A percentile compares a stretch with the other conserved stretches of the same genome.
These are phyloP conservation scores for Apophysomyces elegans DNA, from an alignment of 371 early-diverging fungal species.

Conservation along the genomic window DNA sequence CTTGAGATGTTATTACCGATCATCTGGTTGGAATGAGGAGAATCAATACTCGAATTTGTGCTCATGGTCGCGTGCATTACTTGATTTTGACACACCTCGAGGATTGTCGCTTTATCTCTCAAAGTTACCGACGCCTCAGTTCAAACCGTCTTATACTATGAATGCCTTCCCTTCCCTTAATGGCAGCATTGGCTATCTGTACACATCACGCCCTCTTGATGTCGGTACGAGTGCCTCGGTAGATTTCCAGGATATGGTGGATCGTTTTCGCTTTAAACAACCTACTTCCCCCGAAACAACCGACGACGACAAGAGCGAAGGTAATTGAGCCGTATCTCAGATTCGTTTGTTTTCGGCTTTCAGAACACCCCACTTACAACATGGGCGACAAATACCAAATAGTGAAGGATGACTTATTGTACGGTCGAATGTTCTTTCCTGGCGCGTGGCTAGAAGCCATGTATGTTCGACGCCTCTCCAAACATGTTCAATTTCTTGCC, in stretches of 20 bases:
- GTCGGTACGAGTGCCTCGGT: constrained; percentile 67
- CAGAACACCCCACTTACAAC: not conserved
- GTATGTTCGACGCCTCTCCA: constrained; percentile 65
- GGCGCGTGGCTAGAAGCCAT: constrained; percentile 80
- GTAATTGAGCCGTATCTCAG: constrained; percentile 7
- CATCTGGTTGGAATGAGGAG: constrained; percentile 78
- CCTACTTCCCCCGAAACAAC: not conserved
- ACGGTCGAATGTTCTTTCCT: constrained; percentile 79
- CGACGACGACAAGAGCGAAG: not conserved
- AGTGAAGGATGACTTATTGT: constrained; percentile 62
- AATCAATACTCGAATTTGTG: constrained; percentile 81
- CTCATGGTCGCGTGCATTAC: constrained; percentile 70
- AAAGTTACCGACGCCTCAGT: constrained; percentile 73
- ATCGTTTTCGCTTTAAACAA: constrained; percentile 53
- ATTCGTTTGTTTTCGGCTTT: not conserved
- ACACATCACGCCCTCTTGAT: constrained; percentile 72
- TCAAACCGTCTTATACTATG: constrained; percentile 80
- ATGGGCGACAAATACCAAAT: not conserved
- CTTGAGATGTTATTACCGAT: constrained; percentile 75
- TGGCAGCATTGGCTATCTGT: constrained; percentile 83
- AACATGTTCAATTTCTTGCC: constrained; percentile 64
- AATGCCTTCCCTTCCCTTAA: constrained; percentile 68
- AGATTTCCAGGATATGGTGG: constrained; percentile 61
- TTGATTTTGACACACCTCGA: constrained; percentile 79
- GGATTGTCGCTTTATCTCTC: constrained; percentile 75